Conservation (phyloP, 306 rosid genomes). For the Astragalus glycyphyllos region DNA sequence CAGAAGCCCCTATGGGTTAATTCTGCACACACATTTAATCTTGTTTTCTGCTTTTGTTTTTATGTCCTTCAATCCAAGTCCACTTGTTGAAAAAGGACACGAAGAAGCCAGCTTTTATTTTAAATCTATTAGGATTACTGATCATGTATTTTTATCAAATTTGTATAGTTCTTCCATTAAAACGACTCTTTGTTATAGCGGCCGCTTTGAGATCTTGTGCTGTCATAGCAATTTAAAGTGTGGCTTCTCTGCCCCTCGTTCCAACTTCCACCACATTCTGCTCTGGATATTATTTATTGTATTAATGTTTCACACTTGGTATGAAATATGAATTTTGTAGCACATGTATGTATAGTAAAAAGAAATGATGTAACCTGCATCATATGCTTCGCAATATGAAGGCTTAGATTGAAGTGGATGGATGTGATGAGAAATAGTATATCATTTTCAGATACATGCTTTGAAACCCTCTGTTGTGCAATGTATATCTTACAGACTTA, state of each 20-base stretch:
- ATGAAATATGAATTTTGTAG: background rate
- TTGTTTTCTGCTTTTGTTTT: background rate
- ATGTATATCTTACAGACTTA: constrained; percentile 1
- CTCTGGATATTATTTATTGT: background rate
- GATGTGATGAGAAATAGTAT: constrained; percentile 16
- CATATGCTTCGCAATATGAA: constrained; percentile 11
- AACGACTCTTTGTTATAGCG: background rate
- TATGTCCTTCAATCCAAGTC: constrained; percentile 3
- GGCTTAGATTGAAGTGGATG: constrained; percentile 16
- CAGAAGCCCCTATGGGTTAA: background rate
- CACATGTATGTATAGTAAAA: background rate
- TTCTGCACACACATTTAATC: background rate
- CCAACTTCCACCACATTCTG: background rate
- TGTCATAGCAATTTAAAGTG: background rate
- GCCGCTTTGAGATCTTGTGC: background rate
- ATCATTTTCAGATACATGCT: constrained; percentile 5
- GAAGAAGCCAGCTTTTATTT: background rate
- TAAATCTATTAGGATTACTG: background rate
- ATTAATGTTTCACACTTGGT: background rate
- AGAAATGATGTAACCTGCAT: background rate
- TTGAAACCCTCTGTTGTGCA: background rate
- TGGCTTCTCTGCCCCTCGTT: background rate
- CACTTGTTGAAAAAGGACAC: constrained; percentile 1
- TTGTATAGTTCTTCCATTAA: background rate
- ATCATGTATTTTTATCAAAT: background rate